Percentiles rank a stretch among this genome's conserved stretches.
Conservation (phyloP, 306 rosid species). For the Cucurbita pepo region DNA sequence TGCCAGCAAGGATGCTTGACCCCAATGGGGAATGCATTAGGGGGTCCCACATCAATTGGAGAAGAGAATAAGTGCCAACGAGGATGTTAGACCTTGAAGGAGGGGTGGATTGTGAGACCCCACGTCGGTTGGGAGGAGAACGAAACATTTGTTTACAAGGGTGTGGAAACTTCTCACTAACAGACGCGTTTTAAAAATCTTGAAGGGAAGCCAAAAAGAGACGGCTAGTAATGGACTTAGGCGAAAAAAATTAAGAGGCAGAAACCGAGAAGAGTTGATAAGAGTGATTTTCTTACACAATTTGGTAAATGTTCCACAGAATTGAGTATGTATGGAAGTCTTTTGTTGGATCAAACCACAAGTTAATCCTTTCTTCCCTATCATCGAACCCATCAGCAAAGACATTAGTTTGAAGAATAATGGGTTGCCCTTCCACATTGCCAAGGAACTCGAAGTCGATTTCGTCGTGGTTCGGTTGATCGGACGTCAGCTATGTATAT, state of each 20-base stretch:
- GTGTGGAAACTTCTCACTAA: no score
- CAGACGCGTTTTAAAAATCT: no score
- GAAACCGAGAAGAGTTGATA: background rate
- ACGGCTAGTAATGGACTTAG: no score
- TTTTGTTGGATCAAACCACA: slow-evolving; percentile 91
- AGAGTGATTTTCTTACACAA: slow-evolving; percentile 43
- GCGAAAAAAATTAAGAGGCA: background rate
- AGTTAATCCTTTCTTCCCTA: slow-evolving; percentile 71
- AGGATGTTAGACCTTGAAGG: no score
- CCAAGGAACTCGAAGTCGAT: slow-evolving; percentile 87
- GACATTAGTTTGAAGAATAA: slow-evolving; percentile 65
- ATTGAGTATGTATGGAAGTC: slow-evolving; percentile 80
- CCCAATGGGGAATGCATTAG: no score
- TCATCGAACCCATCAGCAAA: slow-evolving; percentile 59
- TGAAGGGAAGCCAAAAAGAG: no score
- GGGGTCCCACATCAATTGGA: no score
- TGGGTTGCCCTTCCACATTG: slow-evolving; percentile 56
- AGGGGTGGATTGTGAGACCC: no score
- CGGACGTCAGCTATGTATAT: slow-evolving; percentile 40
- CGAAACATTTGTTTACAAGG: no score
- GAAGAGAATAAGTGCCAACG: no score
- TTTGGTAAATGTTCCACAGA: slow-evolving; percentile 74
- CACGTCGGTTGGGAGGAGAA: no score
- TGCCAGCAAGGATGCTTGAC: no score
- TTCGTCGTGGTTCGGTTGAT: slow-evolving; percentile 82